Base-by-base conservation (phyloP, 2,329 filamentous ascomycete genomes). In the Myriosclerotinia curreyana region DNA sequence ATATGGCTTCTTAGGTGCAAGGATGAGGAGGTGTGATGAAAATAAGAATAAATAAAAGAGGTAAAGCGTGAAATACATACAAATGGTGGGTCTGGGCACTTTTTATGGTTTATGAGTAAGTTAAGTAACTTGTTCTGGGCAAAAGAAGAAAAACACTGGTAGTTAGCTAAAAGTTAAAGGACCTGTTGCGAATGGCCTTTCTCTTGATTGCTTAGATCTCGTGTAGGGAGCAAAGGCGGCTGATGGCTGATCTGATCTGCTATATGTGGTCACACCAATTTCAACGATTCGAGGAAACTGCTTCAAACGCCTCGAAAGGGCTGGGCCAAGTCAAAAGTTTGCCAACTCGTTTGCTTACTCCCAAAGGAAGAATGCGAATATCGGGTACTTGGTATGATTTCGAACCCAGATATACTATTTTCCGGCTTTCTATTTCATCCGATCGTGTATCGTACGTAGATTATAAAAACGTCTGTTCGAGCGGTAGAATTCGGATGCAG, bases 1-100 rank as follows among this genome's bases (percentile, higher is more conserved):
- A 71, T 67, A 70, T 71, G 66, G 70, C 67, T 69, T 68, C 66
- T 22, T 42, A 65, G 60, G 62, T 63, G 65, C 70, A 67, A 67
- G 70, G 69, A 70, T 70, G 67, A 63, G 68, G 70, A 68, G 69
- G 68, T 64, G 56, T 48, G 55, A 52, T 48, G 55, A 62, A 67
- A 42, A 66, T 55, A 44, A 55, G 38, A 40, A 62, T 56, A 34
- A 66, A 64, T 61, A 42, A 52, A 67, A 66, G 59, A 31, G 66
- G 64, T 61, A 67, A 67, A 59, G 66, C 54, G 64, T 58, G 55
- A 64, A 61, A 60, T 64, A 67, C 65, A 63, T 60, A 55, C 55
- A 48, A 59, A 52, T 62, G 63, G 63, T 54, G 63, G 63, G 63
- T 62, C 40, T 60, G 34, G 46, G 42, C 62, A 46, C 48, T 54